These are phyloP conservation scores for Peronospora destructor DNA, from an alignment of 352 stramenopile genomes.

Conservation along the genomic window DNA sequence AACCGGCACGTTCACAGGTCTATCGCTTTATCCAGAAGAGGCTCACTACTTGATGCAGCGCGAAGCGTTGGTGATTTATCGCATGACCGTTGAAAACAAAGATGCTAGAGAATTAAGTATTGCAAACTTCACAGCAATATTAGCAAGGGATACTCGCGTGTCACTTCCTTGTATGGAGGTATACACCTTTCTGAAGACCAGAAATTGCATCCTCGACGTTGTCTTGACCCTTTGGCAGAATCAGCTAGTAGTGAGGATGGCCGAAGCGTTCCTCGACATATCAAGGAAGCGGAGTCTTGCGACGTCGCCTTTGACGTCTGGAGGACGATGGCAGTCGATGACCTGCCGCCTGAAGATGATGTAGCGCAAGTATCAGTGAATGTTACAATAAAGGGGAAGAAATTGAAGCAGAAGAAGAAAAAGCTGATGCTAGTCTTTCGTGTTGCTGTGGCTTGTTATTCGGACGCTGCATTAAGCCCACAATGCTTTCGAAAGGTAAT, in stretches of 20 bases:
- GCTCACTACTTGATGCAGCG: slow-evolving; percentile 57
- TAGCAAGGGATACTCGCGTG: slow-evolving; percentile 23
- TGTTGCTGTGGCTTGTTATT: slow-evolving; percentile 44
- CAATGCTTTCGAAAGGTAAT: slow-evolving; percentile 17
- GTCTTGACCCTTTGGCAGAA: slow-evolving; percentile 13
- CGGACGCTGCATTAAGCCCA: slow-evolving; percentile 29
- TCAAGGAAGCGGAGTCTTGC: slow-evolving; percentile 6
- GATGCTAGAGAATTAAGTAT: slow-evolving; percentile 17
- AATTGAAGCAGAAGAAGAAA: slow-evolving; percentile 35
- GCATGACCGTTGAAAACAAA: slow-evolving; percentile 11
- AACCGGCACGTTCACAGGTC: slow-evolving; percentile 43
- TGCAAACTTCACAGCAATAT: slow-evolving; percentile 23
- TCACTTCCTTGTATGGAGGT: slow-evolving; percentile 41
- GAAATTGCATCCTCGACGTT: slow-evolving; percentile 58
- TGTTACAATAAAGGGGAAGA: slow-evolving; percentile 4
- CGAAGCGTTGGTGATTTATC: slow-evolving; percentile 39
- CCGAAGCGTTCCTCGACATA: slow-evolving; percentile 23
- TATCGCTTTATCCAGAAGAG: slow-evolving; percentile 67
- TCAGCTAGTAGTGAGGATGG: slow-evolving; percentile 2
- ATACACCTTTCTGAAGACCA: slow-evolving; percentile 55
- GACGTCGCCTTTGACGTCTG: slow-evolving; percentile 54
- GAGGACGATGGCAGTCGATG: slow-evolving; percentile 27
- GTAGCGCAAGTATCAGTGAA: slow-evolving; percentile 1
- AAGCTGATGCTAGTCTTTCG: slow-evolving; percentile 45
- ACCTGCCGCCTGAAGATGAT: not conserved